Percentiles rank a stretch among this genome's conserved stretches.
Evolutionary conservation across 1,284 basidiomycete genomes (phyloP).

Genomic region (Rugosomyces carneus): DNA sequence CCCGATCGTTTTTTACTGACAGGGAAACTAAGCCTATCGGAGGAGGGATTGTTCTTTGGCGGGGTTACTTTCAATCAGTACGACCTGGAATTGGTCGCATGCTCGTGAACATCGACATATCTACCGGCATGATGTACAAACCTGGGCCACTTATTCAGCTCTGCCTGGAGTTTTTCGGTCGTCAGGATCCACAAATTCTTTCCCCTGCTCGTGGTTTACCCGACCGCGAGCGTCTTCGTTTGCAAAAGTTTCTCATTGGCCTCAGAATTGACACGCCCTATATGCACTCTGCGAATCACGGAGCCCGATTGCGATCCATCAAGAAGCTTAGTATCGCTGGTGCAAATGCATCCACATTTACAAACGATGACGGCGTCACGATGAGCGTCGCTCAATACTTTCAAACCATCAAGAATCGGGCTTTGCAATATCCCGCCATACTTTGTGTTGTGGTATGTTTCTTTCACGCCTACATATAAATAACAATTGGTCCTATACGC

Average conservation of each 20-base stretch:
- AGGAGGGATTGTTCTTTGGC: slow-evolving; percentile 37
- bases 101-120: slow-evolving; percentile 71
- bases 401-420: slow-evolving; percentile 34
- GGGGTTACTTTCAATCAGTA: slow-evolving; percentile 52
- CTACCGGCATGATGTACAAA: slow-evolving; percentile 69
- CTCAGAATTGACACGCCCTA: slow-evolving; percentile 42
- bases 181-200: slow-evolving; percentile 30
- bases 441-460: slow-evolving; percentile 53
- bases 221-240: slow-evolving; percentile 43
- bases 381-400: slow-evolving; percentile 61
- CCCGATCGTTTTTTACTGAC: slow-evolving; percentile 61
- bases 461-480: not conserved
- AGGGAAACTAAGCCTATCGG: slow-evolving; percentile 20
- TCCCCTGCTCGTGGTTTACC: slow-evolving; percentile 37
- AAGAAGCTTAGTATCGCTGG: slow-evolving; percentile 46
- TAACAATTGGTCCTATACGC: slow-evolving; percentile 1
- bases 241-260: slow-evolving; percentile 54
- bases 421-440: slow-evolving; percentile 44
- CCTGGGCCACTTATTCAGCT: slow-evolving; percentile 38
- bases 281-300: slow-evolving; percentile 26
- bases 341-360: slow-evolving; percentile 44
- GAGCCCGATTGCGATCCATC: slow-evolving; percentile 37
- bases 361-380: slow-evolving; percentile 31
- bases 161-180: slow-evolving; percentile 49
- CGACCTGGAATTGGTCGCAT: slow-evolving; percentile 58